Evolutionary conservation across 306 rosid species (phyloP).

Genomic region (Alnus rubra): DNA sequence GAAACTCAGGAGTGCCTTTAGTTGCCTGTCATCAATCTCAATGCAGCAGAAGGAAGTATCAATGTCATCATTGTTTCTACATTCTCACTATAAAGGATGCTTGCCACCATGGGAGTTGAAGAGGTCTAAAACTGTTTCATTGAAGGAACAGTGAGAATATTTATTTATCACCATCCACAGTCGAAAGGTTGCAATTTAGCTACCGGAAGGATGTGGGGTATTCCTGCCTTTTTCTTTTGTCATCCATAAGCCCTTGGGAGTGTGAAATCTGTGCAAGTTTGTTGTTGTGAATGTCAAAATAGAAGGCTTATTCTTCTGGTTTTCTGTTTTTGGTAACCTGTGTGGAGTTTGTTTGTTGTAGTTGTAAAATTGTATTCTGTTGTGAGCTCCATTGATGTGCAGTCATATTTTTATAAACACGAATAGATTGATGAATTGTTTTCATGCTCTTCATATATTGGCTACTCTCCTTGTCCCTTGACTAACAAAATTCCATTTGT

Average conservation of each 20-base stretch:
- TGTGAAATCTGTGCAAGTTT: conserved; percentile 34
- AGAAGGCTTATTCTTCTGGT: conserved; percentile 18
- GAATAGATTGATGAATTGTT: not conserved
- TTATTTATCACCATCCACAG: not conserved
- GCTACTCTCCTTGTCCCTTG: too few relatives aligned
- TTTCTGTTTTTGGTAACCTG: conserved; percentile 5
- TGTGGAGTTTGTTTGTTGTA: conserved; percentile 33
- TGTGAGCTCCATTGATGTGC: conserved; percentile 37
- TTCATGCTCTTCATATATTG: not conserved
- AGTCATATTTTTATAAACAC: conserved; percentile 25
- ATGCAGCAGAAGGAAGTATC: conserved; percentile 77
- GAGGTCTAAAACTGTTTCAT: conserved; percentile 61
- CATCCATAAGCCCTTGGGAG: conserved; percentile 2
- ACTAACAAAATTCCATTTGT: too few relatives aligned
- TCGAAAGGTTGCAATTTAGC: conserved; percentile 17
- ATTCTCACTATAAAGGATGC: conserved; percentile 91
- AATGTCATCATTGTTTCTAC: conserved; percentile 82
- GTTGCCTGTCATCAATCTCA: conserved; percentile 80
- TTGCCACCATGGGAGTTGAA: conserved; percentile 81
- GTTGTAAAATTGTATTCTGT: conserved; percentile 31
- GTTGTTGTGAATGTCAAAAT: conserved; percentile 38
- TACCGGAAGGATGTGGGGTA: conserved; percentile 21
- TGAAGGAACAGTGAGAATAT: conserved; percentile 55
- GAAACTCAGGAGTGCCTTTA: conserved; percentile 63
- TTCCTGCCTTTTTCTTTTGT: conserved; percentile 23